Base-by-base conservation (phyloP, 2,329 filamentous ascomycete species). In the Penicillium sp. region DNA sequence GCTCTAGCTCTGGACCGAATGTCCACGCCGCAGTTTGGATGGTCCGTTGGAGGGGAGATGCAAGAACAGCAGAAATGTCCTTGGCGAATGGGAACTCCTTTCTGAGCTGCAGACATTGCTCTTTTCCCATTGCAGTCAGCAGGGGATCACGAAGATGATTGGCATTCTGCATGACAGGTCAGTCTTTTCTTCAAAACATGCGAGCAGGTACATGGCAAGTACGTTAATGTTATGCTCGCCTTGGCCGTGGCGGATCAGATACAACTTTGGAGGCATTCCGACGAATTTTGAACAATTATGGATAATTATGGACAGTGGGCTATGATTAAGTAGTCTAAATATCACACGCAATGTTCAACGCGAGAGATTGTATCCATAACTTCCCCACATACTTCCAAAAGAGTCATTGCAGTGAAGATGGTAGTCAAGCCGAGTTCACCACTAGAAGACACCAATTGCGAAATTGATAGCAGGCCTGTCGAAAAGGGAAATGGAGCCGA, bases 221-320 rank as follows among this genome's bases (percentile, higher is more conserved):
- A 58, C 56, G 16, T 58, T 54, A 40, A 56, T 36, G n/a, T 58
- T 56, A 40, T 58, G 56, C 39, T 58, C 53, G 27, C 53, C 56
- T 54, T 58, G 44, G 4, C 46, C 56, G 22, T 58, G 56, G 47
- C 56, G 56, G 31, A 56, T 50, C 5, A 56, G 21, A 10, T 56
- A 54, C 3, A 58, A 27, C 18, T 10, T 47, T 40, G 53, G 53
- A 18, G 53, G 44, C 39, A 69, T 77, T 56, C 21, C 7, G 36
- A 22, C 9, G 14, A 16, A 40, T 10, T n/a, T 7, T 8, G 38
- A 10, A 11, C 9, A 8, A 9, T 3, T 3, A 40, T 32, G 11
- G 11, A 36, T 3, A 36, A 27, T 6, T 27, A 27, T 27, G 1
- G 10, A 34, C 31, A 36, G 11, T 6, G n/a, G 34, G 3, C 13